Conservation (phyloP, 1,284 basidiomycete genomes). For the Vanrija humicola region DNA sequence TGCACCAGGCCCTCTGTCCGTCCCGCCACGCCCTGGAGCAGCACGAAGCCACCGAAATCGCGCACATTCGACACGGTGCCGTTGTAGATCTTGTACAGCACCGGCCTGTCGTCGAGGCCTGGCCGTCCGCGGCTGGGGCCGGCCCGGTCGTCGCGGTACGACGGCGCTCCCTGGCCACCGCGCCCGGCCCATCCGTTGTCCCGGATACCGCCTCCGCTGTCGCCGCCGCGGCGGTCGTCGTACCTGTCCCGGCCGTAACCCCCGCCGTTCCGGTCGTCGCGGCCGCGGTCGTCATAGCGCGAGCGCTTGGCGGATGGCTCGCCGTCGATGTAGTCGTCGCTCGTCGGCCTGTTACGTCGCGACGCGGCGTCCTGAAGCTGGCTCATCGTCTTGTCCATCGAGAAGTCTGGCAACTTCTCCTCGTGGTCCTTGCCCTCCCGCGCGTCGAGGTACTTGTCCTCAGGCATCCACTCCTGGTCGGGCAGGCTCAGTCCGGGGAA, state of each 20-base stretch:
- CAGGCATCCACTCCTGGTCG: constrained; percentile 60
- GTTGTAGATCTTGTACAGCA: constrained; percentile 92
- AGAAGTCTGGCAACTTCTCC: constrained; percentile 51
- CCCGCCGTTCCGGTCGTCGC: constrained; percentile 48
- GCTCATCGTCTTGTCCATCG: constrained; percentile 79
- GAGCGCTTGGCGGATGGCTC: constrained; percentile 58
- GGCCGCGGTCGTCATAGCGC: constrained; percentile 53
- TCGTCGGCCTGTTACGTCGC: constrained; percentile 49
- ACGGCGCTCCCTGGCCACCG: constrained; percentile 7
- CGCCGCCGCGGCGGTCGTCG: constrained; percentile 41
- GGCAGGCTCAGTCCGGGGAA: constrained; percentile 89
- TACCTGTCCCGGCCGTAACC: constrained; percentile 26
- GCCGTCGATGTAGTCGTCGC: constrained; percentile 51
- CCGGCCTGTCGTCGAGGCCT: constrained; percentile 70
- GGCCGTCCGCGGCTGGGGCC: constrained; percentile 30
- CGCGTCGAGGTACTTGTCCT: constrained; percentile 53
- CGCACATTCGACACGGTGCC: constrained; percentile 81
- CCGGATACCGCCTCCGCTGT: constrained; percentile 38
- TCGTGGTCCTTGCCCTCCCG: constrained; percentile 52
- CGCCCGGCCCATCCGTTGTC: constrained; percentile 29
- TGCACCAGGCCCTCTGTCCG: constrained; percentile 94
- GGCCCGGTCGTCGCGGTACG: constrained; percentile 3
- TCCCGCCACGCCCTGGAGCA: constrained; percentile 78
- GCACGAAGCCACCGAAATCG: constrained; percentile 94
- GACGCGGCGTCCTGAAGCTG: constrained; percentile 66